Evolutionary conservation across 2,329 filamentous ascomycete genomes (phyloP).

Genomic region (Helotiales sp.): DNA sequence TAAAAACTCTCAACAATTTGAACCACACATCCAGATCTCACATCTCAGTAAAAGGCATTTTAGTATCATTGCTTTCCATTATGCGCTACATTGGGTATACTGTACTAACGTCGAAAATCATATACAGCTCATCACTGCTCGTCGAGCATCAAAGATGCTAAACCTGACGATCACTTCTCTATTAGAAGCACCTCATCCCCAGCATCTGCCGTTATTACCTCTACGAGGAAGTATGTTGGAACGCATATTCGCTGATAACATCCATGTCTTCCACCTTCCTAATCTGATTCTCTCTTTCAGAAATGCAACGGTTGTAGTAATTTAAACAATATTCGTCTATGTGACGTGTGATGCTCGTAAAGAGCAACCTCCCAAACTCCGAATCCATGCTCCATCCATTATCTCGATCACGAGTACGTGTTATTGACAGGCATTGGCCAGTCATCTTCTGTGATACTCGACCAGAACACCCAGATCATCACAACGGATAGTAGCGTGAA

Average conservation of each 20-base stretch:
- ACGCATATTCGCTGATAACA: slow-evolving; percentile 8
- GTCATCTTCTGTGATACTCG: slow-evolving; percentile 97
- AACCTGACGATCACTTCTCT: background rate
- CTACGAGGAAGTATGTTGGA: slow-evolving; percentile 2
- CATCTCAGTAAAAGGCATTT: no score
- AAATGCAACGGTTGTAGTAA: slow-evolving; percentile 17
- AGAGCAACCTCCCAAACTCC: slow-evolving; percentile 30
- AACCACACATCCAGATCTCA: no score
- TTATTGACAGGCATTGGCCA: slow-evolving; percentile 66
- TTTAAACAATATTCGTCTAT: slow-evolving; percentile 33
- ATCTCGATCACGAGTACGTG: slow-evolving; percentile 30
- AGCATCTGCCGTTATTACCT: slow-evolving; percentile 9
- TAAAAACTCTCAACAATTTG: no score
- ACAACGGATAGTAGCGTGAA: slow-evolving; percentile 86
- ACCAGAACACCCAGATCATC: slow-evolving; percentile 94
- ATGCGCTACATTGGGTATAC: slow-evolving; percentile 30
- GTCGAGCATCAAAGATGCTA: slow-evolving; percentile 20
- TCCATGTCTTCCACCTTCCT: slow-evolving; percentile 15
- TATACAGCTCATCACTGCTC: slow-evolving; percentile 27
- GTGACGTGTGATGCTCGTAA: slow-evolving; percentile 26
- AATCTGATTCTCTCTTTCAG: slow-evolving; percentile 11
- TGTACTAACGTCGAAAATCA: slow-evolving; percentile 32
- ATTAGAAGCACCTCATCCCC: slow-evolving; percentile 10
- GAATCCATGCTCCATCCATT: slow-evolving; percentile 15
- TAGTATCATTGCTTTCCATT: slow-evolving; percentile 5